Percentiles rank a stretch among this genome's conserved stretches.
Conservation (phyloP, 2,329 filamentous ascomycete species). For the Fusarium torreyae region DNA sequence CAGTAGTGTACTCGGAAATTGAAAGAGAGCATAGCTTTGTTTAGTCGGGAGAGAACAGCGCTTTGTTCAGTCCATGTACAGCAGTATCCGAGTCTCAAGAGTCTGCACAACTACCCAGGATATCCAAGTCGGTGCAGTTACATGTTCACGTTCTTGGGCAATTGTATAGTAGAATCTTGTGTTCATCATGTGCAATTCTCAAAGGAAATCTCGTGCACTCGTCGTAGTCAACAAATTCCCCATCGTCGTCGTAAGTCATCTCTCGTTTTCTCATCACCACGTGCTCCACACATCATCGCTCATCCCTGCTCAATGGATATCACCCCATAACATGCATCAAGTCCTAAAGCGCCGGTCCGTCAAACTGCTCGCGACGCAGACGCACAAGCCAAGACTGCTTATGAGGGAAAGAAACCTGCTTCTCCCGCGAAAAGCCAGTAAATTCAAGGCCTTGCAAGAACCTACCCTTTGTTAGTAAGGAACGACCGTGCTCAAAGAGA, state of each 20-base stretch:
- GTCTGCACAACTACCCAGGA: background rate
- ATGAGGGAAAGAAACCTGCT: constrained; percentile 88
- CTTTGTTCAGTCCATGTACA: background rate
- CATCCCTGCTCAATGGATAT: background rate
- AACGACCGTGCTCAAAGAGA: background rate
- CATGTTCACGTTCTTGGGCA: background rate
- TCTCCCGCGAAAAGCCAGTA: constrained; percentile 87
- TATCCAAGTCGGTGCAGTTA: background rate
- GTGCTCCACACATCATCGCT: background rate
- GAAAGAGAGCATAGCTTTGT: background rate
- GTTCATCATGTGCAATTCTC: background rate
- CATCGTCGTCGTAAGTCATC: constrained; percentile 32
- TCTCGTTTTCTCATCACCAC: constrained; percentile 31
- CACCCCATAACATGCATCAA: background rate
- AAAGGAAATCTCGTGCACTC: background rate
- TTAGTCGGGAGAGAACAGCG: background rate
- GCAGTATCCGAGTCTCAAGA: background rate
- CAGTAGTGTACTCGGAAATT: background rate
- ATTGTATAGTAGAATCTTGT: background rate
- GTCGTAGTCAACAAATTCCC: background rate
- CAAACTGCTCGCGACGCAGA: constrained; percentile 84
- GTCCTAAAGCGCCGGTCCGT: constrained; percentile 72
- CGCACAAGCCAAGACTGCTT: constrained; percentile 93
- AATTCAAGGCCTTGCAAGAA: constrained; percentile 75
- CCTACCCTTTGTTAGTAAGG: constrained; percentile 37